Evolutionary conservation across 2,329 filamentous ascomycete genomes (phyloP).

Genomic region (Nothophaeocryptopus gaeumannii): DNA sequence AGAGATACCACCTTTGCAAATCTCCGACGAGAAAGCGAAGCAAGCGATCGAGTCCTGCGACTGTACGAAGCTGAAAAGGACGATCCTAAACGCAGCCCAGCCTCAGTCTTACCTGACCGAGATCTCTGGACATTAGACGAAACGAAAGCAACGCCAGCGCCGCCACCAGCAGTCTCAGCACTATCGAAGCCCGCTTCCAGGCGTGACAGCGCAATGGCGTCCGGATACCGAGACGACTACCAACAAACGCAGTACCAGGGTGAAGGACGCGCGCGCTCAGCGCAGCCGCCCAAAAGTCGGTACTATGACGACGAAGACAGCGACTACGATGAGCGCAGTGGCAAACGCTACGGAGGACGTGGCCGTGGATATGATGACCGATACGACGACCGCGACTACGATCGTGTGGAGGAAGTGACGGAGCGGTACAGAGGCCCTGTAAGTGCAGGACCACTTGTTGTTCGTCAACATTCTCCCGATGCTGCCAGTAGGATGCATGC

Average conservation of each 20-base stretch:
- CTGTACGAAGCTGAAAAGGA: slow-evolving; percentile 33
- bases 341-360: slow-evolving; percentile 20
- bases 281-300: slow-evolving; percentile 27
- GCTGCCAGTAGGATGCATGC: not conserved
- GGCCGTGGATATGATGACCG: slow-evolving; percentile 29
- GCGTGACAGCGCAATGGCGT: slow-evolving; percentile 27
- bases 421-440: slow-evolving; percentile 34
- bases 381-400: slow-evolving; percentile 23
- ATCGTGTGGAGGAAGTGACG: slow-evolving; percentile 32
- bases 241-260: slow-evolving; percentile 16
- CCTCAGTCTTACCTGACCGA: slow-evolving; percentile 20
- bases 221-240: slow-evolving; percentile 29
- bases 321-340: slow-evolving; percentile 33
- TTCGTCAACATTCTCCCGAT: slow-evolving; percentile 20
- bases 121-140: slow-evolving; percentile 17
- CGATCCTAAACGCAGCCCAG: slow-evolving; percentile 30
- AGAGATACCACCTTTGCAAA: slow-evolving; percentile 15
- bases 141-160: slow-evolving; percentile 2
- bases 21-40: slow-evolving; percentile 25
- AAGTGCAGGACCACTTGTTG: slow-evolving; percentile 31
- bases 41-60: slow-evolving; percentile 25
- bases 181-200: slow-evolving; percentile 9
- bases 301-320: slow-evolving; percentile 33
- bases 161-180: slow-evolving; percentile 6
- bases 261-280: slow-evolving; percentile 26